A percentile compares a stretch with the other conserved stretches of the same genome.
Evolutionary conservation across 208 protist species (phyloP).

Genomic region (Phytomonas francai): DNA sequence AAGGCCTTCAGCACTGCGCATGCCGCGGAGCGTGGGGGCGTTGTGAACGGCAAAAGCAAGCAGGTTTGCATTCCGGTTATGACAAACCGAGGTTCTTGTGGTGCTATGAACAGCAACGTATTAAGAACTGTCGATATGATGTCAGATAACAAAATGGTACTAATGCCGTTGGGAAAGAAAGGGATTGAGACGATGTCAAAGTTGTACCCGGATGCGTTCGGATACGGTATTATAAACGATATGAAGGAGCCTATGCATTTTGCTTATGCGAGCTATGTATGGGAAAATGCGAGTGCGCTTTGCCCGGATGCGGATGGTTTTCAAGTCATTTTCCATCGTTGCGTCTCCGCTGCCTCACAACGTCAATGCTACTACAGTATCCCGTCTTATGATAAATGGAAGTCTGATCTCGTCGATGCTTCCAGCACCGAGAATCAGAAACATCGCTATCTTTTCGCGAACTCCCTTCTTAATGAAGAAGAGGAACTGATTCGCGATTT

Average conservation of each 20-base stretch:
- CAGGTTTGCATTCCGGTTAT: constrained; percentile 80
- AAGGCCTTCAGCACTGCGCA: constrained; percentile 71
- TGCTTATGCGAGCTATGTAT: constrained; percentile 76
- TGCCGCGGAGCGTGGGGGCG: constrained; percentile 18
- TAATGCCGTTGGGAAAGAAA: constrained; percentile 80
- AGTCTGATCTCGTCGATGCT: constrained; percentile 59
- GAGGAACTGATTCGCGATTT: constrained; percentile 84
- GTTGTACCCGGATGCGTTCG: constrained; percentile 70
- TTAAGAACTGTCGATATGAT: constrained; percentile 51
- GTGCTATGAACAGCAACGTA: constrained; percentile 84
- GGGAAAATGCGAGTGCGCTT: constrained; percentile 60
- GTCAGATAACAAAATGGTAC: constrained; percentile 35
- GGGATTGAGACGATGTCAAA: constrained; percentile 82
- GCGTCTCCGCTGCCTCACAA: constrained; percentile 71
- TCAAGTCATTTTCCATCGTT: constrained; percentile 84
- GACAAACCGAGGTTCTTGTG: constrained; percentile 86
- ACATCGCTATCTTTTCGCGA: constrained; percentile 79
- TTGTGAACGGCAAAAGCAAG: constrained; percentile 27
- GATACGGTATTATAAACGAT: constrained; percentile 80
- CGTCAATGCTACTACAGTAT: constrained; percentile 79
- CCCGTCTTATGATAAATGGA: constrained; percentile 75
- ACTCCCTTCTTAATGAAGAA: constrained; percentile 78
- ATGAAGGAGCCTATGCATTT: constrained; percentile 89
- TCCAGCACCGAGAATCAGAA: constrained; percentile 84
- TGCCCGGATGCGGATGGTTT: constrained; percentile 50